These are phyloP conservation scores for Apiospora koreana DNA, from an alignment of 2,329 filamentous ascomycete species.

Conservation along the genomic window DNA sequence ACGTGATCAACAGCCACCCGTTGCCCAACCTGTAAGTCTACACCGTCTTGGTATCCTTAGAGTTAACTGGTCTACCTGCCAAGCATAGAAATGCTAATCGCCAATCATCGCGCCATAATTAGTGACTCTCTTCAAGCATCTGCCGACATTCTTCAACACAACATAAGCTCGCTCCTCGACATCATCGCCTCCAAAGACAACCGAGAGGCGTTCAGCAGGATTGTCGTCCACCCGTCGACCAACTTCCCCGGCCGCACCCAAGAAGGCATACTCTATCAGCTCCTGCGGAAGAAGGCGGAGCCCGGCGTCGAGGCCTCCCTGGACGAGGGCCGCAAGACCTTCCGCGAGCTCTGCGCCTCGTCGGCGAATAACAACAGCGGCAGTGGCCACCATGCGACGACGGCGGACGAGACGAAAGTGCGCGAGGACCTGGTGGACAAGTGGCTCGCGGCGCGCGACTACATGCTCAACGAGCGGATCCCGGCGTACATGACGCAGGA, in stretches of 20 bases:
- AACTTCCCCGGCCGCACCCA: conserved; percentile 72
- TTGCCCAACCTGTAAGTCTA: conserved; percentile 64
- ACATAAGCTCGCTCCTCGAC: conserved; percentile 67
- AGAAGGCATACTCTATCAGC: conserved; percentile 63
- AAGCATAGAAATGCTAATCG: neutral
- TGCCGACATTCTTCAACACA: conserved; percentile 69
- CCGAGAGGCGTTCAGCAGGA: conserved; percentile 65
- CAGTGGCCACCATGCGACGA: neutral
- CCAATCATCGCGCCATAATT: neutral
- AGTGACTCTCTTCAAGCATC: conserved; percentile 75
- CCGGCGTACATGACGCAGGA: conserved; percentile 43
- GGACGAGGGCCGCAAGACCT: conserved; percentile 57
- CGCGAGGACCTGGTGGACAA: conserved; percentile 38
- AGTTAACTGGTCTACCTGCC: neutral
- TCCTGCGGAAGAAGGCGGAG: conserved; percentile 83
- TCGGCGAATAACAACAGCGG: conserved; percentile 10
- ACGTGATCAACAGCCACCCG: conserved; percentile 63
- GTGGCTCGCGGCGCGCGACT: conserved; percentile 37
- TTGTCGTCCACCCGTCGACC: conserved; percentile 75
- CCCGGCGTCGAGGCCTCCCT: conserved; percentile 76
- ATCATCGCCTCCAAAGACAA: conserved; percentile 61
- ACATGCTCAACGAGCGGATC: conserved; percentile 19
- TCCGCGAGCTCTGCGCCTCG: conserved; percentile 11
- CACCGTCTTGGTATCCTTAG: neutral
- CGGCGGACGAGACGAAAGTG: conserved; percentile 16